Evolutionary conservation across 2,329 filamentous ascomycete genomes (phyloP), one percentile per base, ranked within the genome.

Genomic region (Fusarium fracticaudum): DNA sequence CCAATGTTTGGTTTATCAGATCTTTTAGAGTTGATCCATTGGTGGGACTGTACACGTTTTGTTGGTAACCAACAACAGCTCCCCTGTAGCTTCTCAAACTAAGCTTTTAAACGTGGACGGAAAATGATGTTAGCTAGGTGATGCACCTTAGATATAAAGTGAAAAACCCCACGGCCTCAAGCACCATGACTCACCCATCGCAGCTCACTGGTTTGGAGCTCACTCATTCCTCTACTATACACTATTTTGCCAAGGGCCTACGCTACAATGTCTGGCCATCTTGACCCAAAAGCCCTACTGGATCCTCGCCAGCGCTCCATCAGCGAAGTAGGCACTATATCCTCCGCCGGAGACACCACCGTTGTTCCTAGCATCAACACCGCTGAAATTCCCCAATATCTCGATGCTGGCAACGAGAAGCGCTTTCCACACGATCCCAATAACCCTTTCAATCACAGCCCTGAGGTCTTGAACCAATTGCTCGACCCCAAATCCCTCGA

Each of bases 231-330:
- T 20, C 29, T n/a, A 48, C 8, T 14, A 7, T 17, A 37, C 18
- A 5, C 8, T 40, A 31, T 33, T 41, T 14, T 26, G 61, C 22
- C 33, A 48, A 65, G 61, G 60, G 29, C 15, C 20, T 47, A n/a
- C n/a, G 33, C 6, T 41, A 72, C 51, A 45, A 73, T 73, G 71
- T 64, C 71, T 51, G 63, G 47, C 61, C n/a, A 72, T 20, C 71
- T 74, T 22, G 71, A 74, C 53, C 71, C 71, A 8, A 74, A 73
- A 44, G 55, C 71, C 29, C 35, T 73, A 40, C 33, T 59, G 33
- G 71, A 74, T 37, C 71, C 67, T 10, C 71, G 67, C 22, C 71
- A 74, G 54, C 63, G 57, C 37, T 74, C 71, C 29, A 55, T 67
- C 20, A 74, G 71, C n/a, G 59, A 74, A 29, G 71, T 51, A 31